Conservation (phyloP, 129 eudicot genomes). For the Escallonia rubra region DNA sequence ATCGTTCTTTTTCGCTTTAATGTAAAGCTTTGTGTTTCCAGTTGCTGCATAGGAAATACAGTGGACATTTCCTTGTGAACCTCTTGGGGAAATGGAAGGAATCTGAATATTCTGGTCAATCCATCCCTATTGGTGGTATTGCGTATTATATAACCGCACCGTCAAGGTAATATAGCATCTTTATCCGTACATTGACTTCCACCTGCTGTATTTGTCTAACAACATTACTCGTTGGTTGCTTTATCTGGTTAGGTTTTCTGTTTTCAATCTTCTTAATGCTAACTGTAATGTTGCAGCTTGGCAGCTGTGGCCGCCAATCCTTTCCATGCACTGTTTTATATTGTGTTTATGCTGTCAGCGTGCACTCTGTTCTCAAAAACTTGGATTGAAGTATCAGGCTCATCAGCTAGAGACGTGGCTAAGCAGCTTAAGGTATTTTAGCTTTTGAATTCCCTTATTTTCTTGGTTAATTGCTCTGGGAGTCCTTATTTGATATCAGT, state of each 20-base stretch:
- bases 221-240: too few species aligned
- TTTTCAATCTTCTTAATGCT: neutral
- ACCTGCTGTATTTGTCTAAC: too few species aligned
- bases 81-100: slow-evolving; percentile 87
- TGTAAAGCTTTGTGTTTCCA: slow-evolving; percentile 9
- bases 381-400: slow-evolving; percentile 72
- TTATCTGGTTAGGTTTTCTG: neutral
- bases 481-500: neutral
- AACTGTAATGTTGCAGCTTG: slow-evolving; percentile 33
- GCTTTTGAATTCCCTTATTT: neutral
- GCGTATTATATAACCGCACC: slow-evolving; percentile 77
- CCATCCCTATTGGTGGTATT: slow-evolving; percentile 72
- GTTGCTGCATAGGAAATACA: slow-evolving; percentile 69
- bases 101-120: slow-evolving; percentile 61
- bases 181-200: too few species aligned
- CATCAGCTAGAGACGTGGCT: slow-evolving; percentile 67
- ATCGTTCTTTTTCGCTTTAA: neutral
- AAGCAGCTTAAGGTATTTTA: slow-evolving; percentile 58
- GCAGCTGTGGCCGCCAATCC: slow-evolving; percentile 68
- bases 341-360: slow-evolving; percentile 60
- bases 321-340: slow-evolving; percentile 58
- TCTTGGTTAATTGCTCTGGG: neutral
- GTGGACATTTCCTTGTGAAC: slow-evolving; percentile 69
- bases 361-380: slow-evolving; percentile 68
- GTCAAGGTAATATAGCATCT: slow-evolving; percentile 37